Evolutionary conservation across 75 land plant genomes (phyloP).

Genomic region (Adiantum capillusveneris): DNA sequence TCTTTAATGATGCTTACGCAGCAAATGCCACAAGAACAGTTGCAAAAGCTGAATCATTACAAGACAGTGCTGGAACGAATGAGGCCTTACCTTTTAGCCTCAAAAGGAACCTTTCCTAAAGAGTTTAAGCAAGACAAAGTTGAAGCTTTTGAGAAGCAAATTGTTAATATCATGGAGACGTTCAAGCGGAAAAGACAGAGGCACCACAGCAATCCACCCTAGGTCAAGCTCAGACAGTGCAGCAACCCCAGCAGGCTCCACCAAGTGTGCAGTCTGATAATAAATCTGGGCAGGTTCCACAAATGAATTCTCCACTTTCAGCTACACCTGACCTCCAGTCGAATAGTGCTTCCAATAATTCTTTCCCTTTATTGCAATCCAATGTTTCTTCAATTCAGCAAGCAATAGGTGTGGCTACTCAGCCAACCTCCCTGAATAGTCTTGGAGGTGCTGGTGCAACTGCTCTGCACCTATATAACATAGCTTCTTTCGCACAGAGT

Average conservation of each 20-base stretch:
- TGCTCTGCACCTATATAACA: conserved; percentile 40
- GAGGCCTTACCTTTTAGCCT: conserved; percentile 30
- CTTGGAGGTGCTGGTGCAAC: conserved; percentile 37
- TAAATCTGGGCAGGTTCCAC: conserved; percentile 42
- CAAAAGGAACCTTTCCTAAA: conserved; percentile 39
- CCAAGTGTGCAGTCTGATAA: conserved; percentile 30
- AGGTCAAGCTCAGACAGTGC: conserved; percentile 13
- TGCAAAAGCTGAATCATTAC: conserved; percentile 47
- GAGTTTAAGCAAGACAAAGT: conserved; percentile 59
- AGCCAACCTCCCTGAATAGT: conserved; percentile 37
- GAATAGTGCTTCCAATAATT: conserved; percentile 19
- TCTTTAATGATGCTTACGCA: too few species aligned
- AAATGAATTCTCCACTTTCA: conserved; percentile 38
- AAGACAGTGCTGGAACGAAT: conserved; percentile 49
- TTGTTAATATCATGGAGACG: conserved; percentile 42
- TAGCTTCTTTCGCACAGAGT: conserved; percentile 32
- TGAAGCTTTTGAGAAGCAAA: conserved; percentile 63
- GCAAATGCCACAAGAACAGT: conserved; percentile 53
- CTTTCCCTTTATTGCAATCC: conserved; percentile 33
- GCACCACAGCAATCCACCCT: conserved; percentile 10
- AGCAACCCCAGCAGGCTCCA: conserved; percentile 29
- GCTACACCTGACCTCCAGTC: conserved; percentile 9
- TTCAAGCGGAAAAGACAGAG: conserved; percentile 39
- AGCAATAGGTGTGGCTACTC: conserved; percentile 32
- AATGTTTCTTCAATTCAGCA: conserved; percentile 32